Base-by-base conservation (phyloP, 805 yeast species). In the Saturnispora hagleri region DNA sequence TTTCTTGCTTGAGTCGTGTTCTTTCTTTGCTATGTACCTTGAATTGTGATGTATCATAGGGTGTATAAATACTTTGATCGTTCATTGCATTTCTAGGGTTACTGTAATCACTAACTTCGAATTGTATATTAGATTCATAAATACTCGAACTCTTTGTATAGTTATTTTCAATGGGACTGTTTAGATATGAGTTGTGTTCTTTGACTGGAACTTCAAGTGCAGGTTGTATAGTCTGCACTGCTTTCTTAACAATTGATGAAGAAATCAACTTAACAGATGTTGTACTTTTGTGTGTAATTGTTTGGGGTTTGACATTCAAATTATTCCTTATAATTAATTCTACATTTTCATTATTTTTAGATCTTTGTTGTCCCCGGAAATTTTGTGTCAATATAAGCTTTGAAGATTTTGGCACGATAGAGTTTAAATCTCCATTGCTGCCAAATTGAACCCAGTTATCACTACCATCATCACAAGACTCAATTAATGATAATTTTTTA, bases 391-490 rank as follows among this genome's bases (percentile, higher is more conserved):
- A 7, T 38, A 13, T 1, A 12, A 9, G 13, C 24, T 48, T 20
- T 5, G 43, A n/a, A 4, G 24, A 13, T 43, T 41, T 22, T 18
- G n/a, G 17, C 10, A 47, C 36, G 13, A 27, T 31, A 28, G 43
- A 34, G 20, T 31, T 34, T 26, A 47, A 40, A 15, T 34, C 24
- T n/a, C 35, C 47, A 22, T 28, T 43, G 40, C 48, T 43, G 8
- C 46, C 43, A 40, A 47, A 33, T 10, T 46, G 42, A 15, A 44
- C 51, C 56, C 56, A 53, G 38, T 53, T 53, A 12, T 20, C 36
- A 24, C 38, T 36, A 3, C 43, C 46, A 33, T 34, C 46, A 17
- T 43, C 35, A 3, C 26, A 35, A 5, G 38, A 5, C 3, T 44
- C 42, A 7, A 34, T 28, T 18, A 10, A 4, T 10, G 48, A 50